Evolutionary conservation across 2,329 filamentous ascomycete species (phyloP), one percentile per base, ranked within the genome.

Genomic region (Hirsutella thompsonii): DNA sequence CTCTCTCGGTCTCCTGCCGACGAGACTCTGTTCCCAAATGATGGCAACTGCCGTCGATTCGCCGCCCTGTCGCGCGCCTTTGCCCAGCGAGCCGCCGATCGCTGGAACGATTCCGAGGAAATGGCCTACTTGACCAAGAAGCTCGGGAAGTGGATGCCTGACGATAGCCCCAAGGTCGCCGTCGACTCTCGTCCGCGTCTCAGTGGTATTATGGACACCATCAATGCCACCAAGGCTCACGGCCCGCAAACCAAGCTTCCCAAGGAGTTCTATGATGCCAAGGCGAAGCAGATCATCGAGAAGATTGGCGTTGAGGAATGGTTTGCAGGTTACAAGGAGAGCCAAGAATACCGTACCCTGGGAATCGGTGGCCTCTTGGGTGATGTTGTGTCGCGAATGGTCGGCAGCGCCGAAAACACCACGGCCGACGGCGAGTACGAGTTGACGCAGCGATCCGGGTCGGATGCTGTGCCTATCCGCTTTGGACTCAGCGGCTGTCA

Each of bases 141-240:
- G 44, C 78, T 89, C 41, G 79, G 82, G 29, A 87, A 83, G 58
- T 94, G 83, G 77, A 94, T 96, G 84, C 86, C 87, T 0, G 70
- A 77, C 8, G 70, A 71, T 29, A 71, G 68, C 23, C 73, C 73
- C 10, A 70, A 72, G 32, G 79, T 95, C 8, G 84, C 83, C 20
- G 85, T 96, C 8, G 88, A 95, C 59, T 81, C 80, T 1, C 81
- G 81, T 44, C 92, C 92, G 1, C 73, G 89, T 36, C 69, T 96
- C 11, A 88, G 80, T 5, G 92, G 92, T 40, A 82, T 98, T 52
- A 87, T 94, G 83, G 92, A 98, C 62, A 92, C 86, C 0, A 74
- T 96, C 54, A 96, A 95, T 56, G 78, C 86, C 6, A 94, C 87
- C 0, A 69, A 83, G 11, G 90, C 89, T 2, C 92, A 96, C 57